Conservation (phyloP, 2,329 filamentous ascomycete genomes). For the Botryosphaeria agaves region DNA sequence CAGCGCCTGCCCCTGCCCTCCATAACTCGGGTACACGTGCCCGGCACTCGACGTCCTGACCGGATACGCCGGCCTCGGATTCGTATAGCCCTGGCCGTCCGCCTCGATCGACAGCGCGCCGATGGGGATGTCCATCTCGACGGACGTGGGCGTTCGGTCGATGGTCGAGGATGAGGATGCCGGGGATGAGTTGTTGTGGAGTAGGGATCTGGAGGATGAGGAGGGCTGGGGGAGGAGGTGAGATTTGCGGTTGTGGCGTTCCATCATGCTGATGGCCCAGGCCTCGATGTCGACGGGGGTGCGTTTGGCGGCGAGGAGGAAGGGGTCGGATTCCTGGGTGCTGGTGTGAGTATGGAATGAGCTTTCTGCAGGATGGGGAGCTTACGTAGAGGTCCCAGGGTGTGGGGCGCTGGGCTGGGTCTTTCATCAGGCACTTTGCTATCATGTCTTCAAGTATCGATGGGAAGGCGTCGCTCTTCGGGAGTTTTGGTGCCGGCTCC, state of each 20-base stretch:
- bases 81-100: too few relatives aligned
- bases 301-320: constrained; percentile 89
- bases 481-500: constrained; percentile 80
- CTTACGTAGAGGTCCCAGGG: constrained; percentile 84
- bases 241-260: constrained; percentile 87
- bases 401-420: constrained; percentile 74
- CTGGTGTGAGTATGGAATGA: constrained; percentile 7
- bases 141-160: constrained; percentile 9
- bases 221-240: constrained; percentile 70
- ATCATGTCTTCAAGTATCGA: constrained; percentile 93
- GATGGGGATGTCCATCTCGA: too few relatives aligned
- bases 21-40: too few relatives aligned
- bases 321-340: constrained; percentile 76
- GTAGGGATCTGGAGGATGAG: constrained; percentile 59
- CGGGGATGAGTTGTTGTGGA: constrained; percentile 26
- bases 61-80: too few relatives aligned
- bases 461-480: constrained; percentile 95
- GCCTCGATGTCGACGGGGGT: constrained; percentile 87
- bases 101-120: constrained; percentile 8
- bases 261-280: constrained; percentile 90
- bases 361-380: constrained; percentile 4
- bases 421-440: constrained; percentile 84
- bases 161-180: constrained; percentile 7
- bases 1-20: too few relatives aligned
- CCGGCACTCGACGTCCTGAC: too few relatives aligned